These are phyloP conservation scores for Colletotrichum sp. DNA, from an alignment of 2,329 filamentous ascomycete genomes.

Conservation along the genomic window DNA sequence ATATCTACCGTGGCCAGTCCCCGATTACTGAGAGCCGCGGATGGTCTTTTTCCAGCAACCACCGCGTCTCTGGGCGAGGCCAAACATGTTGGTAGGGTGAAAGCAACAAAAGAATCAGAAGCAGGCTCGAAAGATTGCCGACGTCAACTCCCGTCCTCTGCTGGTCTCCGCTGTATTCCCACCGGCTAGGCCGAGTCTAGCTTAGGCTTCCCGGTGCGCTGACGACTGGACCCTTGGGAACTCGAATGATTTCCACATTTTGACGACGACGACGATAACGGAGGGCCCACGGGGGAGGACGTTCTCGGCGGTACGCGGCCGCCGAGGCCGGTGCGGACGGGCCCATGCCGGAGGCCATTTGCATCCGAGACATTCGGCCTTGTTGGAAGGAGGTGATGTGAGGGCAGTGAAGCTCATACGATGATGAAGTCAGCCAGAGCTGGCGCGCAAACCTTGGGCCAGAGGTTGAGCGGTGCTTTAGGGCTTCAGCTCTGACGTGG, in stretches of 20 bases:
- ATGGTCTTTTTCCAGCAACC: neutral
- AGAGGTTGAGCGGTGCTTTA: neutral
- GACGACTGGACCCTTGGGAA: neutral
- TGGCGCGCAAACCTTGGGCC: neutral
- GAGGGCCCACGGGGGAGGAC: neutral
- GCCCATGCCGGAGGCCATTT: neutral
- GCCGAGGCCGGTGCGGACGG: neutral
- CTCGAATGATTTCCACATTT: neutral
- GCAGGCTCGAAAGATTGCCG: neutral
- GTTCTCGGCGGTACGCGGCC: neutral
- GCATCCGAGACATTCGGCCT: neutral
- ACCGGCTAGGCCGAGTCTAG: neutral
- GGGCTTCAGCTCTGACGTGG: neutral
- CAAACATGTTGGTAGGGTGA: neutral
- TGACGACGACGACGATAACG: neutral
- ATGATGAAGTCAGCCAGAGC: neutral
- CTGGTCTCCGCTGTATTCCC: conserved; percentile 8
- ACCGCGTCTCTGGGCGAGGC: neutral
- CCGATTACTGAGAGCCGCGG: neutral
- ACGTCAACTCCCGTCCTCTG: conserved; percentile 13
- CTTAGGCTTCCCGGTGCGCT: neutral
- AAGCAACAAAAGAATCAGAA: neutral
- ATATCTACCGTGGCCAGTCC: neutral
- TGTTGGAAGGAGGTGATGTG: neutral
- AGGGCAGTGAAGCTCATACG: neutral